These are phyloP conservation scores for Lyophyllum atratum DNA, from an alignment of 768 basidiomycete species.

Conservation along the genomic window DNA sequence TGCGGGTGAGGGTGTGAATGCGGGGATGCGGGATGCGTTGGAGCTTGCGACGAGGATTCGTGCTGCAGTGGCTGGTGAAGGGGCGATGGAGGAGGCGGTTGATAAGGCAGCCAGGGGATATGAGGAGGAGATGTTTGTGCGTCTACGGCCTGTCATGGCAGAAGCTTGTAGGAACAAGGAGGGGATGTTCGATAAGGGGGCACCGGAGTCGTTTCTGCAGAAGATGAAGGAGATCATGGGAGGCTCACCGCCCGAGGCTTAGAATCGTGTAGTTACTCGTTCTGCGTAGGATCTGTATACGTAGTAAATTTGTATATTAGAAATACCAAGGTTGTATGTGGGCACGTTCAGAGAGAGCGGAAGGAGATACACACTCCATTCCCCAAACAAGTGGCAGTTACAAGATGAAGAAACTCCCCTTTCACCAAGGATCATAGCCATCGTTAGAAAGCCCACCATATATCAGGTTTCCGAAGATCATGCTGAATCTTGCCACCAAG, in stretches of 20 bases:
- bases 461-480: too few relatives aligned
- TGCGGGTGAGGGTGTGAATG: conserved; percentile 25
- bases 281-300: background rate
- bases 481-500: conserved; percentile 7
- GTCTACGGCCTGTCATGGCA: conserved; percentile 7
- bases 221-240: conserved; percentile 4
- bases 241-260: background rate
- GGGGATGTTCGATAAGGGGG: conserved; percentile 3
- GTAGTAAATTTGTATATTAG: too few relatives aligned
- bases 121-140: conserved; percentile 14
- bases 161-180: conserved; percentile 9
- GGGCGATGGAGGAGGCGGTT: background rate
- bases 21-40: conserved; percentile 22
- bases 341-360: too few relatives aligned
- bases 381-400: too few relatives aligned
- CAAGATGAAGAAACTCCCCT: too few relatives aligned
- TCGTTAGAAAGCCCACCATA: too few relatives aligned
- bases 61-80: background rate
- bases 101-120: conserved; percentile 10
- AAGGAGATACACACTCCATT: too few relatives aligned
- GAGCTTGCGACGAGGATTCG: conserved; percentile 16
- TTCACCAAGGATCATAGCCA: too few relatives aligned
- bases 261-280: background rate
- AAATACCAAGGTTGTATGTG: too few relatives aligned
- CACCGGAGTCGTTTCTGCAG: conserved; percentile 2